Conservation (phyloP, 2,329 filamentous ascomycete genomes). For the Fusarium irregulare region DNA sequence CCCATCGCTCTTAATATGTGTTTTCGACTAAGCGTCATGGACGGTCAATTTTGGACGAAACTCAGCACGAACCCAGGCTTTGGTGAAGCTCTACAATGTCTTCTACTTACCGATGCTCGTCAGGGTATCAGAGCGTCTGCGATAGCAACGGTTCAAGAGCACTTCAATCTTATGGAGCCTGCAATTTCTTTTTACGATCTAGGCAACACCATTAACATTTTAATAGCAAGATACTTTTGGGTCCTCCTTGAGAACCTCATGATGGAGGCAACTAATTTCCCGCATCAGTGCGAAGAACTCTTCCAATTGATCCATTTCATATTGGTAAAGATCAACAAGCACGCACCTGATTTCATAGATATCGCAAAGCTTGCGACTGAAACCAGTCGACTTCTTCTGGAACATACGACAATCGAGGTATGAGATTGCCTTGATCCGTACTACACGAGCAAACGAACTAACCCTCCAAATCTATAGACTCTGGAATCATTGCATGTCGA, state of each 20-base stretch:
- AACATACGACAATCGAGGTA: conserved; percentile 57
- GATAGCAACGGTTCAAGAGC: conserved; percentile 51
- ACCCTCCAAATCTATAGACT: conserved; percentile 30
- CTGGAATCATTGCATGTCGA: conserved; percentile 44
- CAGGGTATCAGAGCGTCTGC: conserved; percentile 46
- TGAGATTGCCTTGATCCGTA: not conserved
- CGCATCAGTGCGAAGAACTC: conserved; percentile 58
- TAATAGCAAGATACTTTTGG: conserved; percentile 48
- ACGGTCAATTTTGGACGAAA: conserved; percentile 47
- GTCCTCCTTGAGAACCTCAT: conserved; percentile 51
- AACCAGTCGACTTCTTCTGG: conserved; percentile 51
- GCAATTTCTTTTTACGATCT: not conserved
- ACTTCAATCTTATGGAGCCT: conserved; percentile 24
- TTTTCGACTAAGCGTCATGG: conserved; percentile 46
- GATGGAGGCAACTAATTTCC: conserved; percentile 46
- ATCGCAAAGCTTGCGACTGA: conserved; percentile 47
- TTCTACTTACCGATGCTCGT: conserved; percentile 48
- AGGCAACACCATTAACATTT: not conserved
- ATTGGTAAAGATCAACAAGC: conserved; percentile 50
- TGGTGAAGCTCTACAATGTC: conserved; percentile 32
- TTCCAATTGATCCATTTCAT: conserved; percentile 57
- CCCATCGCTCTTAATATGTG: conserved; percentile 45
- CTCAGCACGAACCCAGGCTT: conserved; percentile 41
- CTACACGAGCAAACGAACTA: not conserved
- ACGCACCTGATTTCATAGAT: conserved; percentile 47